Evolutionary conservation across 352 stramenopile species (phyloP).

Genomic region (Blastocystis sp.): DNA sequence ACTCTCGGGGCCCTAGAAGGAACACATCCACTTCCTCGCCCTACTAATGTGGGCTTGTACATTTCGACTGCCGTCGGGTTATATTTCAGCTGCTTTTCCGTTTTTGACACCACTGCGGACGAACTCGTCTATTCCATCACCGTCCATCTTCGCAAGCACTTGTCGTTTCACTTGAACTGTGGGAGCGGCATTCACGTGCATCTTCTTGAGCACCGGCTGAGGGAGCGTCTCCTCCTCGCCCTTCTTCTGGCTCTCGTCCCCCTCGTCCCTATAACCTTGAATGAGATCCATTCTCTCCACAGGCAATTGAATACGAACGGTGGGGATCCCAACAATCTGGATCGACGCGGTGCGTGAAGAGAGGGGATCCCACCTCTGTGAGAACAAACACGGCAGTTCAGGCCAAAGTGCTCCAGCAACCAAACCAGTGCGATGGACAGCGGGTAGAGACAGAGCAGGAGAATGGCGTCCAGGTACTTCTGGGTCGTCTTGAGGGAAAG

Average conservation of each 20-base stretch:
- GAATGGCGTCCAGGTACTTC: conserved; percentile 79
- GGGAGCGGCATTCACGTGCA: conserved; percentile 53
- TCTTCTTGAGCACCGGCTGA: conserved; percentile 55
- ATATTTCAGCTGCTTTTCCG: conserved; percentile 53
- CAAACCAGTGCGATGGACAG: conserved; percentile 86
- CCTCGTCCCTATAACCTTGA: conserved; percentile 65
- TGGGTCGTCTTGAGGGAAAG: conserved; percentile 81
- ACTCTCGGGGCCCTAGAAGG: conserved; percentile 56
- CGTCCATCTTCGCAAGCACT: not conserved
- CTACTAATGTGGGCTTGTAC: conserved; percentile 33
- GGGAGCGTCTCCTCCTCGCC: not conserved
- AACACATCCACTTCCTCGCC: not conserved
- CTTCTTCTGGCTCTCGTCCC: not conserved
- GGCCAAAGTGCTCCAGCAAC: conserved; percentile 86
- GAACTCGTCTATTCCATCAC: conserved; percentile 18
- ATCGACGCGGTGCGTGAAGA: not conserved
- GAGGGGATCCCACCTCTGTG: not conserved
- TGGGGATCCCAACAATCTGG: not conserved
- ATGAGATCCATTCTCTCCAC: conserved; percentile 59
- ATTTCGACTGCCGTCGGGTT: conserved; percentile 57
- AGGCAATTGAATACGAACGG: not conserved
- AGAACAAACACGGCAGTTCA: conserved; percentile 75
- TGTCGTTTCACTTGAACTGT: conserved; percentile 14
- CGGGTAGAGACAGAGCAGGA: conserved; percentile 87
- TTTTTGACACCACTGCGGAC: not conserved